Conservation (phyloP, 768 basidiomycete species). For the Hypholoma sublateritium region DNA sequence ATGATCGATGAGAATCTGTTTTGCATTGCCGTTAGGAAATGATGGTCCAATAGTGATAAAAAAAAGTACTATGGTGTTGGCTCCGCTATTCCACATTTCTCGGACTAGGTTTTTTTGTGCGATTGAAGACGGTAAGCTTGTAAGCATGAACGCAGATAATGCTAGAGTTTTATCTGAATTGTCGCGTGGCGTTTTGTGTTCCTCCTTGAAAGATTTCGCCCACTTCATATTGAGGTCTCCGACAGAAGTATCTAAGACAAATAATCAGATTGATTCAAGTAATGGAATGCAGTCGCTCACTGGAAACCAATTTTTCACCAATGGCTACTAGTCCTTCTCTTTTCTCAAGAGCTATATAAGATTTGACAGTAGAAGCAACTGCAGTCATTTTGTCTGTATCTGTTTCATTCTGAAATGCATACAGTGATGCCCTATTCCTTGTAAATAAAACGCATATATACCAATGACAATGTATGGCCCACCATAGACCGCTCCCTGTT, state of each 20-base stretch:
- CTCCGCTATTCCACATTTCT: constrained; percentile 92
- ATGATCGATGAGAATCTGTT: constrained; percentile 84
- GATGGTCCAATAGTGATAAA: background rate
- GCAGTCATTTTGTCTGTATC: constrained; percentile 36
- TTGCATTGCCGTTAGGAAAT: background rate
- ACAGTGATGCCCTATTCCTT: constrained; percentile 58
- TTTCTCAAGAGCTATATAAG: constrained; percentile 78
- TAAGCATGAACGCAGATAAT: constrained; percentile 83
- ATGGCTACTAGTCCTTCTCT: constrained; percentile 68
- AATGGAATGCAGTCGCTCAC: constrained; percentile 36
- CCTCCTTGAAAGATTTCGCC: constrained; percentile 57
- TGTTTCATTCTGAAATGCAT: constrained; percentile 55
- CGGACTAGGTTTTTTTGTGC: constrained; percentile 68
- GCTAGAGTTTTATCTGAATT: constrained; percentile 60
- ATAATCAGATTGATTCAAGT: background rate
- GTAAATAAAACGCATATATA: constrained; percentile 7
- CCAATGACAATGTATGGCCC: constrained; percentile 16
- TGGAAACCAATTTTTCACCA: constrained; percentile 59
- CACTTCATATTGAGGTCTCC: constrained; percentile 47
- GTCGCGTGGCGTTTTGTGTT: constrained; percentile 37
- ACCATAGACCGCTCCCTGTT: constrained; percentile 86
- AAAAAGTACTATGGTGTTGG: constrained; percentile 68
- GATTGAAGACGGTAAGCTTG: constrained; percentile 62
- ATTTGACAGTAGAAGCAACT: constrained; percentile 49
- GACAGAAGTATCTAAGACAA: constrained; percentile 38